These are phyloP conservation scores for Colletotrichum viniferum DNA, from an alignment of 2,329 filamentous ascomycete genomes.

Conservation along the genomic window DNA sequence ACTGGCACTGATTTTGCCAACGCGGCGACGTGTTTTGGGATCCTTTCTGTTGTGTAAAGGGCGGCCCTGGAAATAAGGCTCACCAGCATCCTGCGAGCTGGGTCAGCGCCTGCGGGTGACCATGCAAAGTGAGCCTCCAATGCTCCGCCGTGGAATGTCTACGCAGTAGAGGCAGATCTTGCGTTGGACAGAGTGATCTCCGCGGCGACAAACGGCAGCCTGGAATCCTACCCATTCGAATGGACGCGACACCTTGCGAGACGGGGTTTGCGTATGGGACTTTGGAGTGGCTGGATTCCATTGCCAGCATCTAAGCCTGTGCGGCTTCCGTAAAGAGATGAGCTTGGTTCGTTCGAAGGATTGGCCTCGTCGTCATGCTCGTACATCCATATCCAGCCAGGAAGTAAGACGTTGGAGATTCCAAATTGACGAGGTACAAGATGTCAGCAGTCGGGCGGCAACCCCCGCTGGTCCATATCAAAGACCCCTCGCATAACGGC, in stretches of 20 bases:
- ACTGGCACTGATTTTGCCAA: slow-evolving; percentile 10
- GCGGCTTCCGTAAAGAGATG: not conserved
- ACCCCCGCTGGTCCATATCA: not conserved
- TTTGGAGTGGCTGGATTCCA: not conserved
- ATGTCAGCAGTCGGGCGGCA: not conserved
- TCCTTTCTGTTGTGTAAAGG: not conserved
- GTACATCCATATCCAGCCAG: not conserved
- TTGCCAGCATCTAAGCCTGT: not conserved
- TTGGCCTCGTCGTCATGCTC: not conserved
- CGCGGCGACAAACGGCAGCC: not conserved
- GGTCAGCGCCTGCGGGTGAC: not conserved
- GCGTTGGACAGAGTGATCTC: not conserved
- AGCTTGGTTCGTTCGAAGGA: not conserved
- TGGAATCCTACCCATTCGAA: not conserved
- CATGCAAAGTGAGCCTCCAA: not conserved
- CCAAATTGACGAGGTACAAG: not conserved
- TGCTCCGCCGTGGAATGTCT: not conserved
- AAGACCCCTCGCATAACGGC: not conserved
- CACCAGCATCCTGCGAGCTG: not conserved
- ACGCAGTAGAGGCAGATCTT: not conserved
- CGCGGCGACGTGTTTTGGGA: not conserved
- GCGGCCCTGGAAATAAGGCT: not conserved
- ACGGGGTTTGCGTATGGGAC: not conserved
- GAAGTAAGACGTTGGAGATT: not conserved
- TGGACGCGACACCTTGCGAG: not conserved